A percentile compares a stretch with the other conserved stretches of the same genome.
phyloP scores from a whole-genome alignment of 1,284 basidiomycete genomes.

The Trametes versicolor region DNA sequence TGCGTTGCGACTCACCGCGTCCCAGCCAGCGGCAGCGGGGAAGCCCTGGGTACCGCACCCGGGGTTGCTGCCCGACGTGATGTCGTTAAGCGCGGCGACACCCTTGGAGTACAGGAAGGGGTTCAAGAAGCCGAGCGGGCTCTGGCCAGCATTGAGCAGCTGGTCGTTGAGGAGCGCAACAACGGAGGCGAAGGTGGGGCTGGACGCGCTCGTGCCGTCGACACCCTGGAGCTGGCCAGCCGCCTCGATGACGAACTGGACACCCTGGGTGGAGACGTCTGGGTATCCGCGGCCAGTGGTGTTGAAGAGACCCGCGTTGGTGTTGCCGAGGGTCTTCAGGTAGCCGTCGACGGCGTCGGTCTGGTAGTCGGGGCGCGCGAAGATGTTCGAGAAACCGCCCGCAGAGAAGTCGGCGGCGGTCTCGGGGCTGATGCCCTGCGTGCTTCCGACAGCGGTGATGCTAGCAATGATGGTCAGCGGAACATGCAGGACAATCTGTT shows the following conservation, averaged over 20 bases:
- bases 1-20: slow-evolving; percentile 39
- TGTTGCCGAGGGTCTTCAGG: slow-evolving; percentile 32
- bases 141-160: slow-evolving; percentile 57
- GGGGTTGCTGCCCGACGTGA: slow-evolving; percentile 38
- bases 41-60: slow-evolving; percentile 50
- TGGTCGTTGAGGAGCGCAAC: slow-evolving; percentile 70
- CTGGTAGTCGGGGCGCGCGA: slow-evolving; percentile 34
- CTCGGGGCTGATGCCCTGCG: slow-evolving; percentile 56
- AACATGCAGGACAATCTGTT: background rate
- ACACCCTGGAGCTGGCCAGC: slow-evolving; percentile 57
- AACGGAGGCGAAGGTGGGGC: slow-evolving; percentile 64
- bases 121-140: slow-evolving; percentile 69
- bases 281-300: slow-evolving; percentile 45
- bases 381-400: slow-evolving; percentile 47
- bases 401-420: slow-evolving; percentile 53
- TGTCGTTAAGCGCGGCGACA: slow-evolving; percentile 39
- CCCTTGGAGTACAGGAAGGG: slow-evolving; percentile 58
- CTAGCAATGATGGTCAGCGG: slow-evolving; percentile 51
- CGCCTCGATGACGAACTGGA: slow-evolving; percentile 64
- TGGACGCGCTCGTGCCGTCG: slow-evolving; percentile 50
- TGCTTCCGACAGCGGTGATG: slow-evolving; percentile 69
- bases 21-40: slow-evolving; percentile 49
- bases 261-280: slow-evolving; percentile 36
- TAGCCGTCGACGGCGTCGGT: slow-evolving; percentile 30
- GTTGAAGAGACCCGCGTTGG: slow-evolving; percentile 61